These are phyloP conservation scores for Raphanus sativus DNA, from an alignment of 345 rosid genomes.

Conservation along the genomic window DNA sequence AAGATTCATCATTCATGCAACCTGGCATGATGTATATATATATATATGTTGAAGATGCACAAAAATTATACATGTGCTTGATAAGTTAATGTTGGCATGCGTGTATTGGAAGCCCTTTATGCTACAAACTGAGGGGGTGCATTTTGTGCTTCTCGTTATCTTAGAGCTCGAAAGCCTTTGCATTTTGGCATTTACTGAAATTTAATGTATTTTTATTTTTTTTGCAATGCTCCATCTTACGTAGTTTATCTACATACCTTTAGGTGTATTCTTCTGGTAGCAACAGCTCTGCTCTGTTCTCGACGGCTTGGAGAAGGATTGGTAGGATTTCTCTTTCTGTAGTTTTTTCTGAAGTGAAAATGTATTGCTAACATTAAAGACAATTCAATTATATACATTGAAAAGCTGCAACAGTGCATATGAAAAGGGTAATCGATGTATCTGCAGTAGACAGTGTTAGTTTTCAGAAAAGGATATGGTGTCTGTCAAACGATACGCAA, in stretches of 20 bases:
- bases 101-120: slow-evolving; percentile 4
- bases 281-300: slow-evolving; percentile 57
- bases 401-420: slow-evolving; percentile 17
- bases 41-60: not conserved
- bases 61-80: not conserved
- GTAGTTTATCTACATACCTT: not conserved
- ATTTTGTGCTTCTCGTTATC: slow-evolving; percentile 9
- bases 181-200: not conserved
- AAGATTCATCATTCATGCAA: not conserved
- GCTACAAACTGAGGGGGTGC: not conserved
- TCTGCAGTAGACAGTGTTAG: slow-evolving; percentile 3
- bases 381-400: slow-evolving; percentile 5
- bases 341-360: slow-evolving; percentile 3
- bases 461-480: slow-evolving; percentile 13
- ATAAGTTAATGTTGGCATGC: not conserved
- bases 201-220: not conserved
- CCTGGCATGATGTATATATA: not conserved
- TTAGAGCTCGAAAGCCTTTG: not conserved
- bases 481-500: slow-evolving; percentile 3
- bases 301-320: slow-evolving; percentile 58
- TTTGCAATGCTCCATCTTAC: slow-evolving; percentile 11
- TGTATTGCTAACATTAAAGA: slow-evolving; percentile 12
- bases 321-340: slow-evolving; percentile 43
- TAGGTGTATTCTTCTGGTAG: slow-evolving; percentile 81
- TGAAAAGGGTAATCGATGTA: not conserved